Percentiles rank a stretch among this genome's conserved stretches.
Evolutionary conservation across 208 protist species (phyloP).

Genomic region (Acanthamoeba rhysodes): DNA sequence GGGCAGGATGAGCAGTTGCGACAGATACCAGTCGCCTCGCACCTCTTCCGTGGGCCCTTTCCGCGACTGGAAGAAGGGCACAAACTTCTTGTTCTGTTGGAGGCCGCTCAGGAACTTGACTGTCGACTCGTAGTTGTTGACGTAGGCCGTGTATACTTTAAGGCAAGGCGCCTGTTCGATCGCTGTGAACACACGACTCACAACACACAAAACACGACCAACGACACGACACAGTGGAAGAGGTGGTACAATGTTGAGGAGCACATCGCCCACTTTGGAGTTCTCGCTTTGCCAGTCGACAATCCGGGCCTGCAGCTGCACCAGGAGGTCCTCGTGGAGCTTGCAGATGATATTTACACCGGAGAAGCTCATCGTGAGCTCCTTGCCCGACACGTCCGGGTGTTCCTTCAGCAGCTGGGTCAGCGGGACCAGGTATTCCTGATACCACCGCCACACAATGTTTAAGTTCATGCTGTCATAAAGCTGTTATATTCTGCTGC

Average conservation of each 20-base stretch:
- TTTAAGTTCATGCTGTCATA: no score
- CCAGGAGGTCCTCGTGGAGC: slow-evolving; percentile 1
- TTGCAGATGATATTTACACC: background rate
- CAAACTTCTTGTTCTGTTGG: slow-evolving; percentile 54
- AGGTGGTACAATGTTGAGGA: background rate
- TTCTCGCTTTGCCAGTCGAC: background rate
- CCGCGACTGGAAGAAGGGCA: background rate
- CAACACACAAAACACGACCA: background rate
- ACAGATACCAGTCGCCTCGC: slow-evolving; percentile 26
- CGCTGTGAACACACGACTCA: background rate
- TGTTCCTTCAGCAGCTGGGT: slow-evolving; percentile 1
- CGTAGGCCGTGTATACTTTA: slow-evolving; percentile 28
- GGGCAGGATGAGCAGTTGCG: slow-evolving; percentile 24
- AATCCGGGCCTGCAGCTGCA: background rate
- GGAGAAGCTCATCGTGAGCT: background rate
- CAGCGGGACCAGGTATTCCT: slow-evolving; percentile 7
- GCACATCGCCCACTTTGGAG: slow-evolving; percentile 29
- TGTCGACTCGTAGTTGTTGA: slow-evolving; percentile 34
- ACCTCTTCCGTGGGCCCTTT: background rate
- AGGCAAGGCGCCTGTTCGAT: slow-evolving; percentile 43
- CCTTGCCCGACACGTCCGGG: background rate
- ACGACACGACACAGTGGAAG: background rate
- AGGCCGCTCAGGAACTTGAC: background rate
- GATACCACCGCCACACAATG: background rate
- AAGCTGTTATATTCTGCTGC: no score